Percentiles rank a stretch among this genome's conserved stretches.
Conservation (phyloP, 2,329 filamentous ascomycete species). For the Shiraia bambusicola region DNA sequence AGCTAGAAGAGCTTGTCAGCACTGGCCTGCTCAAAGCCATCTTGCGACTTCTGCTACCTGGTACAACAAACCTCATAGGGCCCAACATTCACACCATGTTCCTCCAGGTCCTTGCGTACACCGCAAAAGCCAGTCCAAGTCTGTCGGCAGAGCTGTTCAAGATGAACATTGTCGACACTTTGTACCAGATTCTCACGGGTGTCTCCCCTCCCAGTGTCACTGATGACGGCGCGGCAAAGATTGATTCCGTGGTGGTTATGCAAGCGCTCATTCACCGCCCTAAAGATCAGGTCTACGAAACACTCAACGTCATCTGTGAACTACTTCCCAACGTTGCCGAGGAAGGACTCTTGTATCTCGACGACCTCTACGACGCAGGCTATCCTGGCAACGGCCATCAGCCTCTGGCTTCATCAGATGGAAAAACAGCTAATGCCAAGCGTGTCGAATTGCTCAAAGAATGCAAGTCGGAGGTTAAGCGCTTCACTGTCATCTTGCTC, state of each 20-base stretch:
- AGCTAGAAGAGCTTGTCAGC: slow-evolving; percentile 90
- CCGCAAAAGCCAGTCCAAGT: slow-evolving; percentile 81
- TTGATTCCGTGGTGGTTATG: slow-evolving; percentile 98
- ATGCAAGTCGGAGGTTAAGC: slow-evolving; percentile 84
- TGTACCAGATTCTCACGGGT: slow-evolving; percentile 95
- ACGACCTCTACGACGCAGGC: slow-evolving; percentile 53
- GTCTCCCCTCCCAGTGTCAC: slow-evolving; percentile 83
- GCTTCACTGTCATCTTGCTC: slow-evolving; percentile 89
- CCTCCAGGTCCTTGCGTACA: slow-evolving; percentile 85
- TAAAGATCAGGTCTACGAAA: slow-evolving; percentile 94
- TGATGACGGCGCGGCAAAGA: slow-evolving; percentile 77
- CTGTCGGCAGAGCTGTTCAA: slow-evolving; percentile 89
- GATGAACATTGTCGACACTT: slow-evolving; percentile 93
- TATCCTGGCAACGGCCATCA: slow-evolving; percentile 51
- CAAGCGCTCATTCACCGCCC: slow-evolving; percentile 95
- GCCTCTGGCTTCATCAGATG: slow-evolving; percentile 47
- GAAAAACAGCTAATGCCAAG: slow-evolving; percentile 71
- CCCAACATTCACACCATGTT: slow-evolving; percentile 96
- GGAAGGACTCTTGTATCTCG: slow-evolving; percentile 54
- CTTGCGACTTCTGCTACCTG: slow-evolving; percentile 82
- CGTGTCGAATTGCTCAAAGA: slow-evolving; percentile 76
- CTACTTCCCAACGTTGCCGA: slow-evolving; percentile 75
- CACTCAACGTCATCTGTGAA: slow-evolving; percentile 95
- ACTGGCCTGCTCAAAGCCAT: slow-evolving; percentile 83
- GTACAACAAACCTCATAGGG: slow-evolving; percentile 92